Evolutionary conservation across 2,329 filamentous ascomycete species (phyloP).

Genomic region (Alternaria burnsii): DNA sequence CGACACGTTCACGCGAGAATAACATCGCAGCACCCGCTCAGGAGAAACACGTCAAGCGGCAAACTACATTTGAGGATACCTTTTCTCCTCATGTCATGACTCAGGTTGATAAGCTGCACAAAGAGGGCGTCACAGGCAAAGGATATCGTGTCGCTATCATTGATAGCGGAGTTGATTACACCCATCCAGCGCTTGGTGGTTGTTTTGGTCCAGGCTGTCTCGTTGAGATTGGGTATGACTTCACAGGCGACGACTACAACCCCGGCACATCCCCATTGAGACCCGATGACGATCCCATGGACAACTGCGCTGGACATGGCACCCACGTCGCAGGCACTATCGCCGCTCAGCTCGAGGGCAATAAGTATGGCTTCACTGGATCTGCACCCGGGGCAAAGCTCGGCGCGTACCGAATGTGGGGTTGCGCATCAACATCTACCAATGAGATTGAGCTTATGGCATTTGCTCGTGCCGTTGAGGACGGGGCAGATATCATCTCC

Average conservation of each 20-base stretch:
- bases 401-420: conserved; percentile 25
- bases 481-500: conserved; percentile 51
- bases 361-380: conserved; percentile 25
- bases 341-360: conserved; percentile 62
- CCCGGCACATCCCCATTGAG: background rate
- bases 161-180: background rate
- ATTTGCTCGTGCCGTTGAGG: conserved; percentile 62
- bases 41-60: conserved; percentile 17
- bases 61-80: conserved; percentile 5
- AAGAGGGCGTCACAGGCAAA: background rate
- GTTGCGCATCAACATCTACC: conserved; percentile 15
- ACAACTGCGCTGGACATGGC: conserved; percentile 60
- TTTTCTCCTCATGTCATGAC: conserved; percentile 37
- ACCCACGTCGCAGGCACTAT: conserved; percentile 66
- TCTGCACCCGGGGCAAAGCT: conserved; percentile 32
- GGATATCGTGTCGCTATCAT: background rate
- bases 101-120: background rate
- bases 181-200: background rate
- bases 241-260: background rate
- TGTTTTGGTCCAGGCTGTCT: conserved; percentile 4
- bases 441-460: conserved; percentile 24
- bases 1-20: conserved; percentile 1
- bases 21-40: background rate
- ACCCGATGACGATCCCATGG: background rate
- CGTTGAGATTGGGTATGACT: background rate